These are phyloP conservation scores for Cardamine resedifolia DNA, from an alignment of 345 rosid genomes.

Conservation along the genomic window DNA sequence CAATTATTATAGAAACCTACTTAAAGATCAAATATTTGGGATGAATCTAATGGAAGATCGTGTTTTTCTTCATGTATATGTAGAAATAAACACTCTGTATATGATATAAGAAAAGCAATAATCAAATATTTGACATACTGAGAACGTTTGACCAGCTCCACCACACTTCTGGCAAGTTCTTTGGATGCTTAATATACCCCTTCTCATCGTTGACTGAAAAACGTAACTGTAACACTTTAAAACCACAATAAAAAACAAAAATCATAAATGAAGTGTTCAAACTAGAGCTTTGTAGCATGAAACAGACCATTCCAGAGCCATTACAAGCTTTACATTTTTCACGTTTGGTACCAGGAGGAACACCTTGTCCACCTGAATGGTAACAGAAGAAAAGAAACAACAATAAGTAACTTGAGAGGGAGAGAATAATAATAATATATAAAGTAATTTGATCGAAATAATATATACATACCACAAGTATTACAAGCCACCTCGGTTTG, in stretches of 20 bases:
- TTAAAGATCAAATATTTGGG: conserved; percentile 7
- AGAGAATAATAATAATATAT: not conserved
- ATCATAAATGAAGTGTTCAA: conserved; percentile 6
- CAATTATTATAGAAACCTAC: conserved; percentile 2
- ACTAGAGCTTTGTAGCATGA: conserved; percentile 9
- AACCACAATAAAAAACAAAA: not conserved
- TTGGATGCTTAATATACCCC: conserved; percentile 71
- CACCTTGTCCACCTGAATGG: conserved; percentile 83
- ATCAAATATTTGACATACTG: conserved; percentile 49
- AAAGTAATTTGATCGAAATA: not conserved
- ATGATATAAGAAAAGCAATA: not conserved
- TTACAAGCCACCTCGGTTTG: conserved; percentile 85
- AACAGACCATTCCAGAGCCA: conserved; percentile 89
- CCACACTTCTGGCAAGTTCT: conserved; percentile 72
- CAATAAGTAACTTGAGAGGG: not conserved
- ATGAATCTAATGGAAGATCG: not conserved
- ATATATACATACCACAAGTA: conserved; percentile 72
- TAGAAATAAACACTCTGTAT: not conserved
- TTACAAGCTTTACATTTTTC: conserved; percentile 80
- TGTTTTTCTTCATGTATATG: not conserved
- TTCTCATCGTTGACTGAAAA: conserved; percentile 55
- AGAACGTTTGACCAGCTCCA: conserved; percentile 75
- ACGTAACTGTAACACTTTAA: not conserved
- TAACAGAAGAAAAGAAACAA: conserved; percentile 19
- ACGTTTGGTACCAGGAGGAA: conserved; percentile 96